A percentile compares a stretch with the other conserved stretches of the same genome.
These are phyloP conservation scores for Cordia subcordata DNA, from an alignment of 257 asterid genomes.

Conservation along the genomic window DNA sequence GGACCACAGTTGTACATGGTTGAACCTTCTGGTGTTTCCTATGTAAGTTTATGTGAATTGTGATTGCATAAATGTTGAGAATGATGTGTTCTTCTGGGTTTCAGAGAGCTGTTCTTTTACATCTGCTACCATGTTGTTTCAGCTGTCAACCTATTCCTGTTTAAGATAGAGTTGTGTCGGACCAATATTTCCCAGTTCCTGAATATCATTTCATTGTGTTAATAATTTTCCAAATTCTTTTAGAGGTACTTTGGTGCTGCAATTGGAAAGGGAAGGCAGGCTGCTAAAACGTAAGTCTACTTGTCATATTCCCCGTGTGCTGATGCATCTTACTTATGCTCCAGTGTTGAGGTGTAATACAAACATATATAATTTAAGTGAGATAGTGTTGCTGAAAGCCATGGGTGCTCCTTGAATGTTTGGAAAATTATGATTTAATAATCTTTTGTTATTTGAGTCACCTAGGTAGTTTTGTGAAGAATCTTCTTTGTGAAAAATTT, in stretches of 20 bases:
- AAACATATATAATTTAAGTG: too few relatives aligned
- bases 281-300: constrained; percentile 84
- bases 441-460: too few relatives aligned
- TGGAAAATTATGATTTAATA: too few relatives aligned
- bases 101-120: background rate
- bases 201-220: constrained; percentile 1
- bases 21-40: constrained; percentile 86
- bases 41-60: constrained; percentile 45
- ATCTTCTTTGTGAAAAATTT: too few relatives aligned
- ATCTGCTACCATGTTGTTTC: background rate
- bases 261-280: constrained; percentile 94
- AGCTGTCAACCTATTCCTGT: background rate
- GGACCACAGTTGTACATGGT: constrained; percentile 90
- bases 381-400: too few relatives aligned
- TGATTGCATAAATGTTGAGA: background rate
- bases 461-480: too few relatives aligned
- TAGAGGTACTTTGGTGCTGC: constrained; percentile 95
- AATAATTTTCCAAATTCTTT: constrained; percentile 15
- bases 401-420: too few relatives aligned
- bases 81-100: constrained; percentile 1
- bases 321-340: background rate
- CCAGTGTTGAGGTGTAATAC: too few relatives aligned
- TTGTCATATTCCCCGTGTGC: background rate
- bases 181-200: background rate
- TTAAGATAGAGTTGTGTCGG: background rate